Base-by-base conservation (phyloP, 192 early-diverging fungal genomes). In the Linnemannia schmuckeri region DNA sequence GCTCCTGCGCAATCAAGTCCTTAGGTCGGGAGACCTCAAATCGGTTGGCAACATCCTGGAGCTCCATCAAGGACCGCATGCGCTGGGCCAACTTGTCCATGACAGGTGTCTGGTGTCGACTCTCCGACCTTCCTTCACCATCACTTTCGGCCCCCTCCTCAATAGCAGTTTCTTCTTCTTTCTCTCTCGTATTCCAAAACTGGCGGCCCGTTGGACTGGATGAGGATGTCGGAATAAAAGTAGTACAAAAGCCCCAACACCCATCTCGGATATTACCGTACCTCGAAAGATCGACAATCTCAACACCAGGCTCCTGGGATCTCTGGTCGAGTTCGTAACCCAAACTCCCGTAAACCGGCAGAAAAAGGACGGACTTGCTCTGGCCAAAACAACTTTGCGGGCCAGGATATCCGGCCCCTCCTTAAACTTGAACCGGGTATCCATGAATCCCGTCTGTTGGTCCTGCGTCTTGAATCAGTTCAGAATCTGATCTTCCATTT, bases 231-330 rank as follows among this genome's bases (percentile, higher is more conserved):
- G 0, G 72, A 57, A 72, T 84, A 84, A 6, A 84, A 49, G 40
- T 57, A 79, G 47, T 84, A 68, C 2, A 84, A 0, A 84, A 9
- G 3, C 76, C 82, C 77, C 77, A 78, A 41, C 79, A 84, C 0
- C 77, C 37, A 30, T 73, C 76, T 30, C 42, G 52, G 20, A 54
- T 74, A 9, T 70, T 46, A 0, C 74, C 35, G 6, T 69, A 33
- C 1, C 27, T 72, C 20, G 76, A 70, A 0, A 83, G 6, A 41
- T 78, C 63, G 52, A 83, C 75, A 0, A 74, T n/a, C 24, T 74
- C 46, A 17, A 83, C 5, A 0, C 37, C 12, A 2, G 0, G 13
- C n/a, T n/a, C 47, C 1, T 12, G 3, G 13, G 15, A 4, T 3
- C 17, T 15, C 7, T 17, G 13, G 10, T 17, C 1, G 47, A 4